Evolutionary conservation across 768 basidiomycete species (phyloP).

Genomic region (Xanthoconium purpureum): DNA sequence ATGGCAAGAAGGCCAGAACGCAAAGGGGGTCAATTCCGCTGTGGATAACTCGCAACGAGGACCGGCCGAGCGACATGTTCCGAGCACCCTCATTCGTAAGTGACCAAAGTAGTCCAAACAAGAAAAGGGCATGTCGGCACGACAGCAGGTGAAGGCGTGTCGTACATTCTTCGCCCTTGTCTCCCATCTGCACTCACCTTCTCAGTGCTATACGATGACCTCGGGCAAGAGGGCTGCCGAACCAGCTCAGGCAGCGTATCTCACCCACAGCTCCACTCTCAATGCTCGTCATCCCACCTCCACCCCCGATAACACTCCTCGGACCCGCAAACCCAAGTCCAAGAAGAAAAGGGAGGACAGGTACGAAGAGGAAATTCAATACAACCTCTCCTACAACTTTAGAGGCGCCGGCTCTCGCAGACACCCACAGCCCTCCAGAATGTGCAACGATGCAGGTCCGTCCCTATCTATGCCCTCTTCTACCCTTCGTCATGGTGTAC

Average conservation of each 20-base stretch:
- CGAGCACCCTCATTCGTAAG: conserved; percentile 21
- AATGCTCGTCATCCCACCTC: conserved; percentile 50
- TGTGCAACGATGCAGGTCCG: conserved; percentile 33
- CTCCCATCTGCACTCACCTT: conserved; percentile 34
- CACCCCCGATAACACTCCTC: conserved; percentile 51
- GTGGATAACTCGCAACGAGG: conserved; percentile 27
- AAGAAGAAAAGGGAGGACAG: conserved; percentile 44
- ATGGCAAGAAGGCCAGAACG: conserved; percentile 14
- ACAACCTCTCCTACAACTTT: conserved; percentile 33
- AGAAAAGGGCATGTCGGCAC: conserved; percentile 33
- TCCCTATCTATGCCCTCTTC: neutral
- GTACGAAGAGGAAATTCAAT: conserved; percentile 43
- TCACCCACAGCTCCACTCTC: conserved; percentile 53
- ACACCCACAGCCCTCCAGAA: conserved; percentile 25
- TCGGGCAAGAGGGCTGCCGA: conserved; percentile 33
- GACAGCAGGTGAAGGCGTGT: conserved; percentile 37
- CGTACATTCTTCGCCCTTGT: conserved; percentile 37
- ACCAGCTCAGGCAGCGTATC: conserved; percentile 42
- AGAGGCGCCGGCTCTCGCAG: conserved; percentile 29
- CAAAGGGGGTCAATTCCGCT: conserved; percentile 19
- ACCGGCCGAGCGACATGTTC: conserved; percentile 17
- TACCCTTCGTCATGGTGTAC: conserved; percentile 7
- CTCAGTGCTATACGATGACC: conserved; percentile 36
- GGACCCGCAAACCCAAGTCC: conserved; percentile 34
- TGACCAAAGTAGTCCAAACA: conserved; percentile 31